Conservation (phyloP, 1,284 basidiomycete genomes). For the Sphagnurus paluster region DNA sequence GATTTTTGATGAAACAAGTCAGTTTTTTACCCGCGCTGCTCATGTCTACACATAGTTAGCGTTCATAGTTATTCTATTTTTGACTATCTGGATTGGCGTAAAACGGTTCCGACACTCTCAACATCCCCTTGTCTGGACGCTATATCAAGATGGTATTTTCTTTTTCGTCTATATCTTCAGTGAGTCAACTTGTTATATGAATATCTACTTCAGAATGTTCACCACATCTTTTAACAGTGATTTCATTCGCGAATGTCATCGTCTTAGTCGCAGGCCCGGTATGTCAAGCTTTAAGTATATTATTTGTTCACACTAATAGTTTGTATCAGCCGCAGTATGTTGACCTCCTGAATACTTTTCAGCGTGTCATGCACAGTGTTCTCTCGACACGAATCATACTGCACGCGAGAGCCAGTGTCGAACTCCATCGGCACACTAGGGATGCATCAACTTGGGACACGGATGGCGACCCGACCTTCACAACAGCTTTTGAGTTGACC, state of each 20-base stretch:
- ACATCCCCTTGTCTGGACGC: constrained; percentile 5
- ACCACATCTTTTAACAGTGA: neutral
- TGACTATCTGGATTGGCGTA: constrained; percentile 14
- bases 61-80: constrained; percentile 10
- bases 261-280: neutral
- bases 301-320: neutral
- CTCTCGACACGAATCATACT: too few relatives aligned
- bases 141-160: constrained; percentile 16
- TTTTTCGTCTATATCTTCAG: constrained; percentile 15
- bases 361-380: neutral
- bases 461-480: too few relatives aligned
- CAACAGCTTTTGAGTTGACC: too few relatives aligned
- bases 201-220: neutral
- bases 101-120: constrained; percentile 9
- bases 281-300: too few relatives aligned
- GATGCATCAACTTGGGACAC: too few relatives aligned
- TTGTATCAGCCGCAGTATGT: neutral
- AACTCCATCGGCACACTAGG: too few relatives aligned
- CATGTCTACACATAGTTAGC: too few relatives aligned
- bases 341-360: neutral
- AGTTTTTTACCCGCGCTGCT: neutral
- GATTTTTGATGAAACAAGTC: constrained; percentile 1
- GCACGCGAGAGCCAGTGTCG: too few relatives aligned
- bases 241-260: constrained; percentile 1
- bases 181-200: neutral